phyloP scores from a whole-genome alignment of 108 stramenopile genomes.

The Pseudonitzschia pungens region DNA sequence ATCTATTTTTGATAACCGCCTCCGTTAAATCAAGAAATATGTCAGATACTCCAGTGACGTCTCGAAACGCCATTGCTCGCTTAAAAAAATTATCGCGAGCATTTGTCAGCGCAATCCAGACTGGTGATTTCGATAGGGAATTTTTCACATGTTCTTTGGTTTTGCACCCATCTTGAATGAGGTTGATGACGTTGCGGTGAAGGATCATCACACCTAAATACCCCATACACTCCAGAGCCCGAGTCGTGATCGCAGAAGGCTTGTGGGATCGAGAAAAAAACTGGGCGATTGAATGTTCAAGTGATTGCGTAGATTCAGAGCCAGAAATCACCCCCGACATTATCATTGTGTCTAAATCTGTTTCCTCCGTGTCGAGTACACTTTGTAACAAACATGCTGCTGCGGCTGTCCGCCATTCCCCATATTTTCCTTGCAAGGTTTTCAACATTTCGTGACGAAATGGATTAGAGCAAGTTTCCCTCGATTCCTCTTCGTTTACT shows the following conservation, averaged over 20 bases:
- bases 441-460: conserved; percentile 46
- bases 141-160: conserved; percentile 4
- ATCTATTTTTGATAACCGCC: conserved; percentile 33
- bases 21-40: conserved; percentile 51
- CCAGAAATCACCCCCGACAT: conserved; percentile 49
- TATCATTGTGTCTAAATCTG: conserved; percentile 53
- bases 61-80: conserved; percentile 25
- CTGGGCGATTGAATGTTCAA: conserved; percentile 50
- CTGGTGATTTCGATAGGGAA: conserved; percentile 15
- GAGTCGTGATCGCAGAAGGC: conserved; percentile 25
- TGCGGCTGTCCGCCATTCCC: conserved; percentile 49
- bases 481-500: conserved; percentile 26
- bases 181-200: neutral
- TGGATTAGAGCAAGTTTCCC: conserved; percentile 38
- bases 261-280: conserved; percentile 40
- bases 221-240: conserved; percentile 42
- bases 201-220: conserved; percentile 22
- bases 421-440: conserved; percentile 34
- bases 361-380: conserved; percentile 55
- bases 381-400: conserved; percentile 65
- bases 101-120: conserved; percentile 32
- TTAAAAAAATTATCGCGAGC: conserved; percentile 23
- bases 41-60: conserved; percentile 42
- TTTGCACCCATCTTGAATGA: conserved; percentile 17
- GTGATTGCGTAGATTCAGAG: conserved; percentile 22